Evolutionary conservation across 2,329 filamentous ascomycete genomes (phyloP).

Genomic region (Colletotrichum orbiculare): DNA sequence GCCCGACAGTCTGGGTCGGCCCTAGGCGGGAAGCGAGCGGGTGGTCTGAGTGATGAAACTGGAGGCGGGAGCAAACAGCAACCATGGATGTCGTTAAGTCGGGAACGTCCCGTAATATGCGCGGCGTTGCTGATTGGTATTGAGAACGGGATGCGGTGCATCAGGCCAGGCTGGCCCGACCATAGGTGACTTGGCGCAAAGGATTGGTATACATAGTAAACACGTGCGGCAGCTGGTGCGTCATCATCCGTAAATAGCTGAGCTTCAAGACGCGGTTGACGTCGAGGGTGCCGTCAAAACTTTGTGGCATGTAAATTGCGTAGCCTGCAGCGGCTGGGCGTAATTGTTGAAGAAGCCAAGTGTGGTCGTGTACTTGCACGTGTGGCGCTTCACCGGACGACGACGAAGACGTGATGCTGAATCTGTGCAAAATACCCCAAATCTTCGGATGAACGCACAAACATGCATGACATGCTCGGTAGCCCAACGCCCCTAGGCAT

Average conservation of each 20-base stretch:
- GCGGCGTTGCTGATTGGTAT: background rate
- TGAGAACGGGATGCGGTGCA: background rate
- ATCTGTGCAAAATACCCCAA: background rate
- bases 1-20: constrained; percentile 21
- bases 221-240: background rate
- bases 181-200: background rate
- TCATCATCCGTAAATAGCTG: background rate
- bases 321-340: no score
- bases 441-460: constrained; percentile 24
- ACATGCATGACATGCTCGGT: constrained; percentile 12
- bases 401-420: background rate
- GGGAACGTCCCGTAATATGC: no score
- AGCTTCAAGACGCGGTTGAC: background rate
- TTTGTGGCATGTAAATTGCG: no score
- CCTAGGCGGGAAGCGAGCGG: constrained; percentile 1
- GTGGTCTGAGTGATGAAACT: constrained; percentile 3
- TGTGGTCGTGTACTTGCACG: background rate
- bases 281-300: background rate
- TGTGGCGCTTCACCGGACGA: background rate
- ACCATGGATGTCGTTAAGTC: background rate
- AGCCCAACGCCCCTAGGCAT: background rate
- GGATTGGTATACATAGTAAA: background rate
- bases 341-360: no score
- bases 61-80: constrained; percentile 3
- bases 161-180: background rate